Evolutionary conservation across 1,284 basidiomycete genomes (phyloP), one percentile per base, ranked within the genome.

Genomic region (Coniferiporia sulphurascens): DNA sequence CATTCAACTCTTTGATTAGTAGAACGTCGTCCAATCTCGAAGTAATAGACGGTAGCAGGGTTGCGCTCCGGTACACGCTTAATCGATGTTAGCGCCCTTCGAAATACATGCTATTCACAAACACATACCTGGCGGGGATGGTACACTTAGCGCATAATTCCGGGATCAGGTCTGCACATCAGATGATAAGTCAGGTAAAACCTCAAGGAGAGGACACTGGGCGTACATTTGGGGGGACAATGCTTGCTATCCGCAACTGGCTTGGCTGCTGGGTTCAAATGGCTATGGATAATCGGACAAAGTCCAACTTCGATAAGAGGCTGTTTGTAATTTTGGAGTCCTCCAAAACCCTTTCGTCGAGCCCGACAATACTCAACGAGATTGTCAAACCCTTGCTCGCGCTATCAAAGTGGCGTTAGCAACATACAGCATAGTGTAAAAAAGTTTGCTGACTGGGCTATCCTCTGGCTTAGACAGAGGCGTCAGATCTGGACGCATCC

Each of bases 1-100:
- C 79, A 67, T 91, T 91, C 60, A 93, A 74, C 69, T 93, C 88
- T 65, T 87, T 88, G 44, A 85, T 82, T 35, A 91, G 76, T 34
- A 93, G 72, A 57, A 84, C 73, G 64, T 87, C 83, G 68, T 93
- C 87, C 56, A 93, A 76, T 64, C 84, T 78, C 62, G 76, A 78
- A 64, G 80, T 78, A 62, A 93, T 80, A 1, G 88, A 91, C 13
- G 91, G 91, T 3, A 93, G 67, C 44, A 90, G 74, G 62, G 85
- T 75, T 1, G 80, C 77, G 9, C 85, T 89, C 32, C 84, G 82
- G 64, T 86, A 79, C 1, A 79, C 81, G 70, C 88, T 90, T 55
- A 63, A 51, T 48, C 19, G 43, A 34, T 61, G 63, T 62, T 54
- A 66, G 58, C 64, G 56, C 60, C 34, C 57, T 19, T 51, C 48